A percentile compares a stretch with the other conserved stretches of the same genome.
Evolutionary conservation across 495 filamentous ascomycete species (phyloP).

Genomic region (Cercophora newfieldiana): DNA sequence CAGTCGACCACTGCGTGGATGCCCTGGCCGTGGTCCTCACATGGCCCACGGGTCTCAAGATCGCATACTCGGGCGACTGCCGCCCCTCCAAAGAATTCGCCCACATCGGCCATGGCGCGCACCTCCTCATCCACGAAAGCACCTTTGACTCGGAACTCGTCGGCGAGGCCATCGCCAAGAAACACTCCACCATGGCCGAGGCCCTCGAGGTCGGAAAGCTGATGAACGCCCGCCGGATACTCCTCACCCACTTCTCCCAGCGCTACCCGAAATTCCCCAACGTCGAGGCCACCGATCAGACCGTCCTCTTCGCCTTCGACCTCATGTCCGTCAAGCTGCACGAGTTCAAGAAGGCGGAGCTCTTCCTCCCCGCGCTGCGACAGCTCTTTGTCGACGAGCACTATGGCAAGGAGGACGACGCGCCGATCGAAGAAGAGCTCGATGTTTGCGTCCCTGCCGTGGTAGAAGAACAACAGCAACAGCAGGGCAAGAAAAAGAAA

Average conservation of each 20-base stretch:
- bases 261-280: slow-evolving; percentile 85
- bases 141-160: slow-evolving; percentile 86
- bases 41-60: slow-evolving; percentile 77
- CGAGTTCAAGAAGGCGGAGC: slow-evolving; percentile 75
- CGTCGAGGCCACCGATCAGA: slow-evolving; percentile 43
- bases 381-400: slow-evolving; percentile 57
- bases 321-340: slow-evolving; percentile 80
- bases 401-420: not conserved
- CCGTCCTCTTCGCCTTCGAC: slow-evolving; percentile 82
- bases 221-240: slow-evolving; percentile 74
- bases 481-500: not conserved
- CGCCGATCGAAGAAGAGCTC: not conserved
- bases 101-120: slow-evolving; percentile 68
- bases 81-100: slow-evolving; percentile 71
- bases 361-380: slow-evolving; percentile 69
- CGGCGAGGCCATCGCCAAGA: slow-evolving; percentile 81
- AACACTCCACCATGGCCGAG: slow-evolving; percentile 82
- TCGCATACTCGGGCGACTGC: slow-evolving; percentile 92
- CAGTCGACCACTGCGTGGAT: slow-evolving; percentile 76
- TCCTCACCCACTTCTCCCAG: slow-evolving; percentile 94
- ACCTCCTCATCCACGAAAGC: slow-evolving; percentile 89
- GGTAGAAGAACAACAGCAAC: too few species aligned
- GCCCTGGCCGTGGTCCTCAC: slow-evolving; percentile 74
- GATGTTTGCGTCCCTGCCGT: not conserved
- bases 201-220: slow-evolving; percentile 72